Evolutionary conservation across 148 eudicot genomes (phyloP), one percentile per base, ranked within the genome.

Genomic region (Camellia lanceoleosa): DNA sequence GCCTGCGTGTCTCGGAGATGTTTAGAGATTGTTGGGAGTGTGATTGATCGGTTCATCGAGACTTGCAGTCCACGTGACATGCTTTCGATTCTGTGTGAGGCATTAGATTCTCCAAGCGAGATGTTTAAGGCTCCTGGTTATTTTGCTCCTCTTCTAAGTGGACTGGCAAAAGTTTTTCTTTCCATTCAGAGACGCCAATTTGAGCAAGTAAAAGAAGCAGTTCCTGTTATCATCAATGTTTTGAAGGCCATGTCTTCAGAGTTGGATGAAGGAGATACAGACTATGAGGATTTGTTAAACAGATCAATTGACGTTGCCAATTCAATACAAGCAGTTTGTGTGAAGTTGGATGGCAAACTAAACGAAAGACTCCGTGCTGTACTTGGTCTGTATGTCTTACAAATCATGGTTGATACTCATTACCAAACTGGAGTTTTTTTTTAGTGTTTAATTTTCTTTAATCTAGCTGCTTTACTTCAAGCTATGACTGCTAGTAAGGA

Each of bases 21-120:
- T 82, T 79, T 65, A 52, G 92, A 87, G 82, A 80, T 92, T 79
- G 91, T 90, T 76, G 89, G 82, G 66, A 74, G 74, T 76, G 66
- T 90, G 71, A 84, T 95, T 64, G 83, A 88, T 68, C 71, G 64
- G 20, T 89, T 95, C 73, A 80, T 85, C 0, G 85, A 81, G 66
- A 87, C 74, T 77, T 95, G 98, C 80, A 84, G 80, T 80, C 92
- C 98, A 23, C 93, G 98, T 12, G 98, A 93, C 49, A 90, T 95
- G 95, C 85, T 93, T 77, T 70, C 97, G 0, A 84, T 93, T 72
- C 84, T 92, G 18, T 89, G 93, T 30, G 97, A 90, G 94, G 98
- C 97, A 81, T 71, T 95, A 83, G 89, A 83, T 82, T 89, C 87
- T 73, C 89, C 87, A 71, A 84, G 89, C 38, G 86, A 85, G 86